Evolutionary conservation across 345 rosid species (phyloP).

Genomic region (Geranium rotundifolium): DNA sequence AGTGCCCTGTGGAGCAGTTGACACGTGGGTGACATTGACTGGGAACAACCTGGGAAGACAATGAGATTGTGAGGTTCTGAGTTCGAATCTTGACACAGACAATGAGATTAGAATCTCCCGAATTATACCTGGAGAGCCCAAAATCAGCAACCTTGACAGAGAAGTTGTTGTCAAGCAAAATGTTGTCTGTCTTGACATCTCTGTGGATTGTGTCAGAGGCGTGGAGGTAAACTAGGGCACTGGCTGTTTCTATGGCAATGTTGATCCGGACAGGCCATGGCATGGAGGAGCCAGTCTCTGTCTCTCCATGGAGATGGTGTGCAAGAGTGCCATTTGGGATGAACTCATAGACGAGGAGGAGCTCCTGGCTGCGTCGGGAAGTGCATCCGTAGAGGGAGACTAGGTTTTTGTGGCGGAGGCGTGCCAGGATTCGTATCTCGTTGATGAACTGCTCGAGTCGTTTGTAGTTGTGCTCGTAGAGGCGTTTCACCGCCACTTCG

Average conservation of each 20-base stretch:
- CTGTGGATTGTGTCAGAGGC: slow-evolving; percentile 51
- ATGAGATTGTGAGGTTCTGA: no score
- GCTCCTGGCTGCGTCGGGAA: slow-evolving; percentile 40
- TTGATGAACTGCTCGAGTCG: slow-evolving; percentile 43
- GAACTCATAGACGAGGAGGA: slow-evolving; percentile 57
- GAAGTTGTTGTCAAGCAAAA: slow-evolving; percentile 45
- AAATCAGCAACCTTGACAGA: slow-evolving; percentile 62
- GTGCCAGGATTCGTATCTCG: slow-evolving; percentile 46
- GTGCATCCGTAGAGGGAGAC: slow-evolving; percentile 65
- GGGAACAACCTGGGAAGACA: slow-evolving; percentile 34
- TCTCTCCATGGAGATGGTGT: slow-evolving; percentile 49
- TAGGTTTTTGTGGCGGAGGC: slow-evolving; percentile 51
- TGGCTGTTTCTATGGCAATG: slow-evolving; percentile 56
- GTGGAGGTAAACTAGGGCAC: slow-evolving; percentile 55
- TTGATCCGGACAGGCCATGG: slow-evolving; percentile 44
- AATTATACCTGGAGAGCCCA: slow-evolving; percentile 34
- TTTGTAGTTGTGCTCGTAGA: slow-evolving; percentile 41
- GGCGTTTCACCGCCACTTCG: slow-evolving; percentile 65
- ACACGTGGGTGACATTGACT: slow-evolving; percentile 44
- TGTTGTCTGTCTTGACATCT: slow-evolving; percentile 56
- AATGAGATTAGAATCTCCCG: no score
- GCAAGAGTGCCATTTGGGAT: slow-evolving; percentile 53
- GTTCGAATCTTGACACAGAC: no score
- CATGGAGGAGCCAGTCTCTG: slow-evolving; percentile 16
- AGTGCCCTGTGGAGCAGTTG: slow-evolving; percentile 68